phyloP scores from a whole-genome alignment of 2,329 filamentous ascomycete species.

The Fusarium sp. region DNA sequence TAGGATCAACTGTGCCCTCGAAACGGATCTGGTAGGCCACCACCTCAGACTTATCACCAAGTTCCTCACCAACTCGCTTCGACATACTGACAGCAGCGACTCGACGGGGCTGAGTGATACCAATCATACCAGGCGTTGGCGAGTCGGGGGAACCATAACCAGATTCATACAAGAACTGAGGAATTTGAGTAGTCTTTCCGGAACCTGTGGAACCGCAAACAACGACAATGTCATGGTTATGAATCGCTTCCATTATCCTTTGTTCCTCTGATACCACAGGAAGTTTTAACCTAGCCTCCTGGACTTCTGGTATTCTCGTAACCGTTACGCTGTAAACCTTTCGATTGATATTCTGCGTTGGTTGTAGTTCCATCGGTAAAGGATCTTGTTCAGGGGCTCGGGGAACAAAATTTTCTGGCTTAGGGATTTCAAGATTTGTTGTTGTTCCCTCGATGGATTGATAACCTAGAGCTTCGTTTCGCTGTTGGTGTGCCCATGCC shows the following conservation, averaged over 20 bases:
- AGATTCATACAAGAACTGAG: conserved; percentile 94
- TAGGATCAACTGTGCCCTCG: conserved; percentile 80
- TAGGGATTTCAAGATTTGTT: conserved; percentile 61
- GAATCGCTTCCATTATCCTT: conserved; percentile 96
- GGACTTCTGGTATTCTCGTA: conserved; percentile 75
- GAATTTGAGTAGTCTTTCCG: conserved; percentile 97
- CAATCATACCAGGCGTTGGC: conserved; percentile 90
- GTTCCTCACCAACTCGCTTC: conserved; percentile 85
- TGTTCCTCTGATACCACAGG: conserved; percentile 96
- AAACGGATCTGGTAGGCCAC: conserved; percentile 97
- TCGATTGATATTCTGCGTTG: conserved; percentile 67
- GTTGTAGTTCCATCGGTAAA: conserved; percentile 71
- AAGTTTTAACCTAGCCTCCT: conserved; percentile 79
- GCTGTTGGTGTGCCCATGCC: conserved; percentile 86
- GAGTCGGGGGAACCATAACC: conserved; percentile 85
- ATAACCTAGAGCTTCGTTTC: conserved; percentile 83
- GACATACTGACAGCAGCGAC: conserved; percentile 98
- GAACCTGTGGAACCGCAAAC: conserved; percentile 96
- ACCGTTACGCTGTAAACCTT: conserved; percentile 83
- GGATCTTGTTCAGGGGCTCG: conserved; percentile 77
- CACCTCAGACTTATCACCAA: conserved; percentile 78
- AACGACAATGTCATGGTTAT: conserved; percentile 89
- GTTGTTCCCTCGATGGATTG: conserved; percentile 56
- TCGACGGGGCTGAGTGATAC: conserved; percentile 91
- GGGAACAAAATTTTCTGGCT: conserved; percentile 70